These are phyloP conservation scores for Fraxinus velutina DNA, from an alignment of 305 asterid genomes.

Conservation along the genomic window DNA sequence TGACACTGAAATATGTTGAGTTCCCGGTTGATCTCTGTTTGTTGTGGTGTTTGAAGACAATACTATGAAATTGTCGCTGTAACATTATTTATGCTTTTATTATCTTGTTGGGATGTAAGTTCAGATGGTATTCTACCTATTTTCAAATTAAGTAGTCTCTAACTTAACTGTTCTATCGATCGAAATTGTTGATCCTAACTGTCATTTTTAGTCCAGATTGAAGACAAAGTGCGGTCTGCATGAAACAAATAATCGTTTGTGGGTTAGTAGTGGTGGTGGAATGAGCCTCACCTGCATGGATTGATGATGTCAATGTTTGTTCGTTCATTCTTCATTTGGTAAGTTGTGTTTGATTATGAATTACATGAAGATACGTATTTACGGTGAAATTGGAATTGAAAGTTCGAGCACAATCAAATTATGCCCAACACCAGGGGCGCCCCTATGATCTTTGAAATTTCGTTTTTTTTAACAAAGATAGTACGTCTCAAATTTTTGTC, in stretches of 20 bases:
- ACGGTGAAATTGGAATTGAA: neutral
- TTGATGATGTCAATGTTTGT: neutral
- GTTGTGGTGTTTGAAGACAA: neutral
- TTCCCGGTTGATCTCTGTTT: neutral
- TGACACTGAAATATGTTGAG: slow-evolving; percentile 67
- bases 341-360: neutral
- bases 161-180: neutral
- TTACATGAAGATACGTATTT: neutral
- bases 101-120: neutral
- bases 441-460: neutral
- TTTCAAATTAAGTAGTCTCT: neutral
- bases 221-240: neutral
- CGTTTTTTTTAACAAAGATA: neutral
- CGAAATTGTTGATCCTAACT: neutral
- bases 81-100: neutral
- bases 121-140: neutral
- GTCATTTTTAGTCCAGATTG: neutral
- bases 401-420: neutral
- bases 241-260: neutral
- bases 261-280: neutral
- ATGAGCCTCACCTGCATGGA: neutral
- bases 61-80: neutral
- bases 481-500: too few species aligned
- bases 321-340: neutral
- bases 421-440: neutral